A percentile compares a stretch with the other conserved stretches of the same genome.
Conservation (phyloP, 371 early-diverging fungal genomes). For the Mortierella sp. region DNA sequence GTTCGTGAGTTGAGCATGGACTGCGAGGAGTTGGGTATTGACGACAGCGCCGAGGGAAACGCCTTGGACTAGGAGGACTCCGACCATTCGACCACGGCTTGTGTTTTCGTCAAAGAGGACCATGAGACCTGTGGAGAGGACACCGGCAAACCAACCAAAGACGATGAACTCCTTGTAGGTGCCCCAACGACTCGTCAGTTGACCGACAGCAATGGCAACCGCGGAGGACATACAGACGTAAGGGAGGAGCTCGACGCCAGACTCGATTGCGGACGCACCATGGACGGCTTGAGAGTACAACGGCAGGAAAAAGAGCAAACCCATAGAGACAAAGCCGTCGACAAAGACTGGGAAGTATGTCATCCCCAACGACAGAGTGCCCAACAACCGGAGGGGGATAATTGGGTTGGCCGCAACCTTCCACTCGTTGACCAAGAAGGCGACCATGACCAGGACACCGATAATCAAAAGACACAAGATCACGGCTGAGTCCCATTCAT, state of each 20-base stretch:
- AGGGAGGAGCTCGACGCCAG: constrained; percentile 32
- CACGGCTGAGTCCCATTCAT: constrained; percentile 69
- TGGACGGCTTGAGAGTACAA: constrained; percentile 44
- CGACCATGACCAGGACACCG: constrained; percentile 48
- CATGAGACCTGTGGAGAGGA: constrained; percentile 62
- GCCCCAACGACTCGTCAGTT: constrained; percentile 45
- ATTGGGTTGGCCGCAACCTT: constrained; percentile 63
- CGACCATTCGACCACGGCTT: constrained; percentile 9
- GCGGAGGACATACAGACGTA: constrained; percentile 17
- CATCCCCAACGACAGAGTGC: constrained; percentile 15
- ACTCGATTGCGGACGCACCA: constrained; percentile 25
- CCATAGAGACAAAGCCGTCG: constrained; percentile 28
- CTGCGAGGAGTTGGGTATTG: constrained; percentile 16
- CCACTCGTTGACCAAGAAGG: constrained; percentile 54
- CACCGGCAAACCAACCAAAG: constrained; percentile 57
- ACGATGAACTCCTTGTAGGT: constrained; percentile 58
- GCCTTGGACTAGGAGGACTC: constrained; percentile 17
- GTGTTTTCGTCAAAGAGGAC: constrained; percentile 34
- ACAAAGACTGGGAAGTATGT: constrained; percentile 22
- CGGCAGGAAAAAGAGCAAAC: constrained; percentile 41
- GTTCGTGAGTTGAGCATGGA: constrained; percentile 32
- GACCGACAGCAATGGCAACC: constrained; percentile 17
- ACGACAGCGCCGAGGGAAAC: constrained; percentile 22
- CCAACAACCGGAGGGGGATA: constrained; percentile 65
- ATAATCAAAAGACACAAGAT: constrained; percentile 64